These are phyloP conservation scores for Ceratobasidium sp. DNA, from an alignment of 1,284 basidiomycete genomes.

Conservation along the genomic window DNA sequence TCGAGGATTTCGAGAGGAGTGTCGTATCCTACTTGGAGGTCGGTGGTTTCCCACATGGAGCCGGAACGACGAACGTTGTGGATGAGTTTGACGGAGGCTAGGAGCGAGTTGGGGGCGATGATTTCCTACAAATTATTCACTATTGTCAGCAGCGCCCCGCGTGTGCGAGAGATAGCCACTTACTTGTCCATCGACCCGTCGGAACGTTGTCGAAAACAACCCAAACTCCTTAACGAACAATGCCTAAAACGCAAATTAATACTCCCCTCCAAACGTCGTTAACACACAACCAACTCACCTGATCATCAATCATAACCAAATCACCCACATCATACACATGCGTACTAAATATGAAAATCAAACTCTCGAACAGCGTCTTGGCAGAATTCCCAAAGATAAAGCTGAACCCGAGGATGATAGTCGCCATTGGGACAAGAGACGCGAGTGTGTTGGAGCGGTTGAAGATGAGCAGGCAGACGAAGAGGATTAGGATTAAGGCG, in stretches of 20 bases:
- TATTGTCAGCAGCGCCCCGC: conserved; percentile 8
- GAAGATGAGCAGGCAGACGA: conserved; percentile 85
- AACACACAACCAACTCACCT: conserved; percentile 57
- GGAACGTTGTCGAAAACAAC: conserved; percentile 84
- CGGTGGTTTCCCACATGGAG: conserved; percentile 86
- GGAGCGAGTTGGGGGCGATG: conserved; percentile 83
- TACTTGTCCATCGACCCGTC: conserved; percentile 75
- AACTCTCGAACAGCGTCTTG: conserved; percentile 84
- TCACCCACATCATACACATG: conserved; percentile 85
- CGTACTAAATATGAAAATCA: conserved; percentile 85
- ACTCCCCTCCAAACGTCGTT: conserved; percentile 32
- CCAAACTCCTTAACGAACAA: conserved; percentile 83
- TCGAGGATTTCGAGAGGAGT: conserved; percentile 78
- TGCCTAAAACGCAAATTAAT: conserved; percentile 55
- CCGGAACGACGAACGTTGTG: conserved; percentile 82
- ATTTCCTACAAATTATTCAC: conserved; percentile 65
- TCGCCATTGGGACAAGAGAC: conserved; percentile 86
- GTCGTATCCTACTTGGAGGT: conserved; percentile 72
- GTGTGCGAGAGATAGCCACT: background rate
- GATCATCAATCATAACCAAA: conserved; percentile 81
- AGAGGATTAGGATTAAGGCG: conserved; percentile 73
- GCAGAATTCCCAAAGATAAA: conserved; percentile 88
- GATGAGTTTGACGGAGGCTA: conserved; percentile 79
- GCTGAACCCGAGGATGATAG: conserved; percentile 83
- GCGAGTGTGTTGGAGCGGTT: conserved; percentile 75